A percentile compares a stretch with the other conserved stretches of the same genome.
Evolutionary conservation across 176 grass and related monocot species (phyloP).

Genomic region (Carex myosuroides): DNA sequence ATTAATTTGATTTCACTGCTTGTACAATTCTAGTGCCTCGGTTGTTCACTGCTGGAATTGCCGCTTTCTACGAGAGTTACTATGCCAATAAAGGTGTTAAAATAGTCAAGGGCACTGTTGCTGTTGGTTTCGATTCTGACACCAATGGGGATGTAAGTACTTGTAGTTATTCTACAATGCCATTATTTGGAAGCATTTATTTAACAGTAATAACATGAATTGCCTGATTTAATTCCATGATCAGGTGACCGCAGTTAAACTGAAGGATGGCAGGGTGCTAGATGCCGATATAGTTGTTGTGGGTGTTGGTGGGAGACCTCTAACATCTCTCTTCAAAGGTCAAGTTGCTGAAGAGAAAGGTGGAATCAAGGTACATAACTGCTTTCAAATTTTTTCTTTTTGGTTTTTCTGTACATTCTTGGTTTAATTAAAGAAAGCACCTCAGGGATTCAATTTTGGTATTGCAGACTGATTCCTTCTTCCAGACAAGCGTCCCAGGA

Average conservation of each 20-base stretch:
- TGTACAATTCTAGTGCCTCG: conserved; percentile 72
- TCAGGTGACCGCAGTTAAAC: conserved; percentile 74
- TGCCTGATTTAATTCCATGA: conserved; percentile 14
- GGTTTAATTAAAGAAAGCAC: background rate
- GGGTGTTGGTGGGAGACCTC: conserved; percentile 76
- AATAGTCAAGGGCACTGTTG: conserved; percentile 77
- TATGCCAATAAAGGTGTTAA: conserved; percentile 90
- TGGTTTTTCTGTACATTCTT: background rate
- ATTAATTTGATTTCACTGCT: conserved; percentile 4
- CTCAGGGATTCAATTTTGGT: background rate
- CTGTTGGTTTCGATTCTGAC: conserved; percentile 76
- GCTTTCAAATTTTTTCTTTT: background rate
- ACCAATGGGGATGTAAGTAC: conserved; percentile 72
- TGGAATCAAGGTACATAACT: conserved; percentile 83
- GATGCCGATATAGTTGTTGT: conserved; percentile 88
- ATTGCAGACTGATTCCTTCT: conserved; percentile 79
- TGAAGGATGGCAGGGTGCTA: conserved; percentile 74
- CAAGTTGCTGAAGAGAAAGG: conserved; percentile 88
- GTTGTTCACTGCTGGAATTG: conserved; percentile 74
- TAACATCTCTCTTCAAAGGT: conserved; percentile 76
- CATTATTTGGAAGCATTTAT: background rate
- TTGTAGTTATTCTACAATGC: background rate
- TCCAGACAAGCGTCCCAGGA: conserved; percentile 60
- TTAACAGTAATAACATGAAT: conserved; percentile 1
- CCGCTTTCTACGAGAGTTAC: conserved; percentile 92